Base-by-base conservation (phyloP, 768 basidiomycete species). In the Lactifluus hygrophoroides region DNA sequence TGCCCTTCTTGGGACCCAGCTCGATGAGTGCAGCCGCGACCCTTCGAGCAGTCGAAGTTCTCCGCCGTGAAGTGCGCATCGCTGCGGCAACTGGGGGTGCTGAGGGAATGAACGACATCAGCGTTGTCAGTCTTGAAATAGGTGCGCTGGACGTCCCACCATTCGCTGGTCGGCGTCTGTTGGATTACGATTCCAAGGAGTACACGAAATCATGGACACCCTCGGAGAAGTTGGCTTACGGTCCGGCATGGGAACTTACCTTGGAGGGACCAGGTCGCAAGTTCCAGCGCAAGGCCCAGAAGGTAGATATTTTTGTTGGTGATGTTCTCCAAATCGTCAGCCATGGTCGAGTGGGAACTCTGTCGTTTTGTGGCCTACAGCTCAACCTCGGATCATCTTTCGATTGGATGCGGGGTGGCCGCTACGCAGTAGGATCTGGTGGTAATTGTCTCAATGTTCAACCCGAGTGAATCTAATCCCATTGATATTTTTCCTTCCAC, bases 21-120 rank as follows among this genome's bases (percentile, higher is more conserved):
- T 81, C 88, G 11, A 91, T 93, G 86, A 83, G 81, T 61, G 83
- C 86, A 30, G 84, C 83, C 4, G 81, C 83, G 50, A 90, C 85
- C 16, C 73, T 86, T 21, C 83, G 85, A 44, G 90, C 77, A 0
- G 75, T 81, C 13, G 86, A 90, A 60, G 80, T 91, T 23, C 79
- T 92, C 28, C 80, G 88, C 17, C 75, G 88, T 21, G 90, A 92
- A 72, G 77, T 88, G 57, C 76, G 76, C 34, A 72, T 81, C 10
- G 80, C 86, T 5, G 74, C 78, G 0, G 65, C 79, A 44, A 80
- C 80, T 0, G 81, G 80, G 50, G 75, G 76, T 50, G 73, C 79
- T 0, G 81, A 82, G 56, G 73, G 77, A 1, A 83, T 87, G 75
- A 79, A 76, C 66, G 82, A 83, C 64, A 81, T 89, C 68, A 78